Conservation (phyloP, 805 yeast genomes). For the Dipodascus albidus region DNA sequence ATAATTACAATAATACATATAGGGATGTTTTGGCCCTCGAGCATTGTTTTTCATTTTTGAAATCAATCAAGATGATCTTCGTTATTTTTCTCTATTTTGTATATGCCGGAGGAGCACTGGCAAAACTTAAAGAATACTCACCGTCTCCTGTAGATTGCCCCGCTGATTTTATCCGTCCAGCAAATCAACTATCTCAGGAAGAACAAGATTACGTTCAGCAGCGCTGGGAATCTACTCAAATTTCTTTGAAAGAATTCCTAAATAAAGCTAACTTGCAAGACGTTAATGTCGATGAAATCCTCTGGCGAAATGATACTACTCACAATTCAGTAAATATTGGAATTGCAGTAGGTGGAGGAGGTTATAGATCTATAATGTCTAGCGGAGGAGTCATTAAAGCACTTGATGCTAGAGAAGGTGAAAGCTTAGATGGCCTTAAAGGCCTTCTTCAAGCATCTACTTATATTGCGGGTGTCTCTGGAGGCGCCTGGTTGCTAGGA, state of each 20-base stretch:
- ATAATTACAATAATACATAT: too few species aligned
- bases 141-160: neutral
- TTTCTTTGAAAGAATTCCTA: constrained; percentile 33
- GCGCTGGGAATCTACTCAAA: constrained; percentile 15
- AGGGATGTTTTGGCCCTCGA: too few species aligned
- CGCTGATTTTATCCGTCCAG: neutral
- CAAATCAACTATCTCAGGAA: neutral
- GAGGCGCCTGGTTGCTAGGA: constrained; percentile 74
- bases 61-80: too few species aligned
- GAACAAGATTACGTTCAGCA: neutral
- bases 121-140: neutral
- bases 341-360: constrained; percentile 68
- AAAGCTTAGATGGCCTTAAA: constrained; percentile 43
- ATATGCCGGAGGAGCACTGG: too few species aligned
- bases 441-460: constrained; percentile 60
- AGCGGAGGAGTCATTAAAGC: constrained; percentile 44
- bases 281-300: constrained; percentile 34
- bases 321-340: constrained; percentile 17
- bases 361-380: constrained; percentile 52
- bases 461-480: constrained; percentile 66
- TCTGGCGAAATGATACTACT: constrained; percentile 27
- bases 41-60: too few species aligned
- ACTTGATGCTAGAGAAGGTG: constrained; percentile 35
- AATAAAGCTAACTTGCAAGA: constrained; percentile 34
- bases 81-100: too few species aligned